Percentiles rank a stretch among this genome's conserved stretches.
Conservation (phyloP, 2,329 filamentous ascomycete genomes). For the Colletotrichum sp. region DNA sequence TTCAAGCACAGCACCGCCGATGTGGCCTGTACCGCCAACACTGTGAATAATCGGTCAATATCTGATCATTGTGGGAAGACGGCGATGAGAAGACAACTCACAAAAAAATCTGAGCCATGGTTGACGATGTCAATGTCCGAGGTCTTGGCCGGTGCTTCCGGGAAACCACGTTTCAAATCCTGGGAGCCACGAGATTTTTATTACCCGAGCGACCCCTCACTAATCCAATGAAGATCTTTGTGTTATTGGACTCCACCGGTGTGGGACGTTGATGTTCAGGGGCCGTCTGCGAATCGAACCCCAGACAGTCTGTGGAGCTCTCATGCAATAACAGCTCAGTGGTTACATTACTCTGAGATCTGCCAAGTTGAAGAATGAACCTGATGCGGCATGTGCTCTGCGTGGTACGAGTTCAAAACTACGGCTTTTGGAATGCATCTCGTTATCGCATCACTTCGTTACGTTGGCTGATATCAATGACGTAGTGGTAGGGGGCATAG, state of each 20-base stretch:
- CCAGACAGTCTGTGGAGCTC: background rate
- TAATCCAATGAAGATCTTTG: background rate
- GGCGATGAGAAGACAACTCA: background rate
- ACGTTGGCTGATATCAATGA: background rate
- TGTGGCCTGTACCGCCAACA: constrained; percentile 1
- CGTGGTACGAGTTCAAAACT: background rate
- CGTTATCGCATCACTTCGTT: background rate
- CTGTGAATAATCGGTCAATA: background rate
- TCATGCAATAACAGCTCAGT: background rate
- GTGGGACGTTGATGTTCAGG: background rate
- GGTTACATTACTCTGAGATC: background rate
- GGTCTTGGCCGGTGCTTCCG: background rate
- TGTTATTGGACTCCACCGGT: background rate
- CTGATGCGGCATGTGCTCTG: background rate
- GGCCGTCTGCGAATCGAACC: background rate
- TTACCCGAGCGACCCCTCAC: background rate
- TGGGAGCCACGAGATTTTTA: background rate
- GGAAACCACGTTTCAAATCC: background rate
- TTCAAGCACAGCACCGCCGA: background rate
- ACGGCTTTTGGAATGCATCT: background rate
- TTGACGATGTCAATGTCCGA: background rate
- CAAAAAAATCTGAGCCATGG: constrained; percentile 7
- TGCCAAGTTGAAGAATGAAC: background rate
- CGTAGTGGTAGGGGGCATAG: background rate
- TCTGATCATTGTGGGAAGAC: no score